Evolutionary conservation across 352 stramenopile genomes (phyloP).

Genomic region (Globisporangium middletonii): DNA sequence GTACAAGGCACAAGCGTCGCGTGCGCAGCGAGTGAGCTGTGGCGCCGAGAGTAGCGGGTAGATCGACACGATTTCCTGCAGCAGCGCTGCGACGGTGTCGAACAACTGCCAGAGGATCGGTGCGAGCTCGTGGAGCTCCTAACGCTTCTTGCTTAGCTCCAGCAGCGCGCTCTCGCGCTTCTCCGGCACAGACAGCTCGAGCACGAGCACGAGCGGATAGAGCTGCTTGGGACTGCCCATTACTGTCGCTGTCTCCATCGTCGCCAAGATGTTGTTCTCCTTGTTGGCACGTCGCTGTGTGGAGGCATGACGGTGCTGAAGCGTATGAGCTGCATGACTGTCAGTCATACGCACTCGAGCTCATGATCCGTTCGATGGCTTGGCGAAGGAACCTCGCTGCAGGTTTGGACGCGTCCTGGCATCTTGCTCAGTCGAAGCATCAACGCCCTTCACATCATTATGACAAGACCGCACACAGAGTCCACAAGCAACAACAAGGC

Average conservation of each 20-base stretch:
- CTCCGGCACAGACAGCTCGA: conserved; percentile 92
- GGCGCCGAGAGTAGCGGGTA: conserved; percentile 96
- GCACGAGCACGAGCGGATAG: conserved; percentile 74
- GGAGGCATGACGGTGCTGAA: no score
- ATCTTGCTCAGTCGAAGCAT: no score
- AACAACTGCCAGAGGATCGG: conserved; percentile 98
- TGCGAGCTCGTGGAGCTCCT: conserved; percentile 96
- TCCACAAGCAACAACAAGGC: not conserved
- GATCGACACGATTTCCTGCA: conserved; percentile 99
- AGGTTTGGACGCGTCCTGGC: no score
- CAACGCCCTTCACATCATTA: no score
- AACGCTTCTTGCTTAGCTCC: conserved; percentile 98
- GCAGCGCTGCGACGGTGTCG: conserved; percentile 93
- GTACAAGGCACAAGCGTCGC: no score
- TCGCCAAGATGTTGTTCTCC: no score
- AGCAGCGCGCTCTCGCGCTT: conserved; percentile 95
- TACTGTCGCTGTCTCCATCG: not conserved
- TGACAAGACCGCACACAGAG: no score
- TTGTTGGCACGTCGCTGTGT: no score
- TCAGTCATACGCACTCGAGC: no score
- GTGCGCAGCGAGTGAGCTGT: conserved; percentile 76
- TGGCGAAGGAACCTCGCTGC: no score
- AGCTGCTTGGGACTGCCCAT: conserved; percentile 59
- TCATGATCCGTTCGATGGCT: no score
- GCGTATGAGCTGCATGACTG: no score